phyloP scores from a whole-genome alignment of 2,329 filamentous ascomycete genomes.

The Penicillium sp. region DNA sequence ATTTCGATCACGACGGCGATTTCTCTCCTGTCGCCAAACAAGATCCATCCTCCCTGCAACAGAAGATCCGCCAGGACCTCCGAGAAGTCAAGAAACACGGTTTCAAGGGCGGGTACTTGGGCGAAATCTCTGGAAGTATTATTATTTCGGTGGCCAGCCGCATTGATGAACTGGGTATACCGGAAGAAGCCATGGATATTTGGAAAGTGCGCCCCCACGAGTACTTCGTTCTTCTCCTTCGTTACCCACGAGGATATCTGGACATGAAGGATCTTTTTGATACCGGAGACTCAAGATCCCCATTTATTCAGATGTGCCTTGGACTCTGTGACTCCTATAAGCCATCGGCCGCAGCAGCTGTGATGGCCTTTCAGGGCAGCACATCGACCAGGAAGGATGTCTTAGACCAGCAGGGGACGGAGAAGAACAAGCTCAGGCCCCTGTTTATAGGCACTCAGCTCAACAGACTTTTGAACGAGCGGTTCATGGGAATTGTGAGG shows the following conservation, averaged over 20 bases:
- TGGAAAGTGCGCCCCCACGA: constrained; percentile 66
- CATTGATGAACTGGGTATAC: constrained; percentile 65
- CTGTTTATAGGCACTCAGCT: constrained; percentile 67
- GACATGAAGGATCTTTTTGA: constrained; percentile 8
- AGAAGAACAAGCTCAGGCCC: background rate
- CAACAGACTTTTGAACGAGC: constrained; percentile 61
- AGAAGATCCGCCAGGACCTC: constrained; percentile 58
- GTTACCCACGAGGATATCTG: constrained; percentile 60
- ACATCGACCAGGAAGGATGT: background rate
- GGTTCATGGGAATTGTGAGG: constrained; percentile 60
- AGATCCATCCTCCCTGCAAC: constrained; percentile 9
- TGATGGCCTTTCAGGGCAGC: constrained; percentile 45
- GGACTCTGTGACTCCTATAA: constrained; percentile 70
- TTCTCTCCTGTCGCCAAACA: constrained; percentile 4
- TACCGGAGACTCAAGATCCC: background rate
- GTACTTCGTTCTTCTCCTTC: constrained; percentile 70
- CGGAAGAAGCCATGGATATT: constrained; percentile 68
- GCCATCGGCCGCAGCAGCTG: constrained; percentile 56
- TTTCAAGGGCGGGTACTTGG: constrained; percentile 63
- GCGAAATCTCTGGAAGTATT: constrained; percentile 48
- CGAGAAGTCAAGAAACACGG: constrained; percentile 58
- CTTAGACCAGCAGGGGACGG: constrained; percentile 41
- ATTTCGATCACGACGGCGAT: constrained; percentile 24
- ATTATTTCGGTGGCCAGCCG: constrained; percentile 66
- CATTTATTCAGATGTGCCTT: constrained; percentile 57